Percentiles rank a stretch among this genome's conserved stretches.
phyloP scores from a whole-genome alignment of 1,139 yeast species.

The Geotrichum macrosporum region DNA sequence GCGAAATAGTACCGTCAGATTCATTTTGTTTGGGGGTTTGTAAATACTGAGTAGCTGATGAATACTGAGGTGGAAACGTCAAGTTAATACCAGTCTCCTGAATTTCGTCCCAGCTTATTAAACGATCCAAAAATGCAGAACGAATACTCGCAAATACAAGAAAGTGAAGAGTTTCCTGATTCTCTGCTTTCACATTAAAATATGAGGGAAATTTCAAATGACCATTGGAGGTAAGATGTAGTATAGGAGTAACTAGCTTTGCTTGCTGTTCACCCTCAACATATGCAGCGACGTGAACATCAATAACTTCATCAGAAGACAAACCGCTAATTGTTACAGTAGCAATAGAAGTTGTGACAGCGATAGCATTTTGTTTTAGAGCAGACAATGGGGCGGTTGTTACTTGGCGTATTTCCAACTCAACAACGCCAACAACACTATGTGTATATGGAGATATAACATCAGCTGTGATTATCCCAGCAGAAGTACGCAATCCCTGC shows the following conservation, averaged over 20 bases:
- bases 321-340: conserved; percentile 3
- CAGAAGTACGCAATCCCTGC: conserved; percentile 12
- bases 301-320: conserved; percentile 20
- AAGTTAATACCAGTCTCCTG: conserved; percentile 28
- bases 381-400: conserved; percentile 9
- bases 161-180: conserved; percentile 13
- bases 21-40: neutral
- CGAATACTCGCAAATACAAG: conserved; percentile 26
- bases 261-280: conserved; percentile 3
- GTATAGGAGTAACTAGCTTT: conserved; percentile 5
- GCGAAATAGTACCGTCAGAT: neutral
- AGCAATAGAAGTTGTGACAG: conserved; percentile 13
- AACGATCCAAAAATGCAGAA: conserved; percentile 27
- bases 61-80: neutral
- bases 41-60: neutral
- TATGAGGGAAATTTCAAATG: conserved; percentile 12
- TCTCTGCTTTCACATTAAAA: conserved; percentile 8
- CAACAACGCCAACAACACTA: conserved; percentile 23
- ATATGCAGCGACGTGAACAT: conserved; percentile 15
- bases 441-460: conserved; percentile 26
- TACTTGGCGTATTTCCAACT: conserved; percentile 15
- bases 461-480: conserved; percentile 21
- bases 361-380: conserved; percentile 13
- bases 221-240: conserved; percentile 2
- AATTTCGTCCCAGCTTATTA: conserved; percentile 36